Evolutionary conservation across 192 early-diverging fungal genomes (phyloP), one percentile per base, ranked within the genome.

Genomic region (Linnemannia hyalina): DNA sequence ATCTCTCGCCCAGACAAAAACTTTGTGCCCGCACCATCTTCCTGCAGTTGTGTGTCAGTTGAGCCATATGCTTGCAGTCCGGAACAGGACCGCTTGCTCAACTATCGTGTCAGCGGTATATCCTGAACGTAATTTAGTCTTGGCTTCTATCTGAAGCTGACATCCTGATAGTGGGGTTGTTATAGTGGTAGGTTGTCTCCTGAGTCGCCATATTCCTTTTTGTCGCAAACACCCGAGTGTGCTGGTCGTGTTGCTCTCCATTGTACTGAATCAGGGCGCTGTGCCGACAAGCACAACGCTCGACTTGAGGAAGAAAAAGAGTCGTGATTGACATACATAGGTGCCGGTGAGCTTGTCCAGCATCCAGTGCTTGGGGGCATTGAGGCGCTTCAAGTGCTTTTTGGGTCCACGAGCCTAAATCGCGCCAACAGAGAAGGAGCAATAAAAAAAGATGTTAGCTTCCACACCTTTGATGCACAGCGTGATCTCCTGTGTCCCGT

Each of bases 361-460:
- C 97, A 99, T 98, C 99, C 99, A 99, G 95, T 99, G 98, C 95
- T 97, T 97, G 92, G 99, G 99, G 68, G 99, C 97, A 88, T 91
- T 92, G 82, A 99, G 95, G 85, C 99, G 97, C 97, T 99, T 99
- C 95, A 99, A 93, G 92, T 99, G 99, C 95, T 99, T 99, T 94
- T 97, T 98, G 77, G 97, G 97, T 91, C 99, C 99, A 87, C 99
- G 97, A 91, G 94, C 94, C 97, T 92, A 89, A 52, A 65, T 65
- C 60, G 11, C 60, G 60, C 60, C 54, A 55, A 35, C 23, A 26
- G 57, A 63, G 29, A 32, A 29, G 2, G 29, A 15, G 7, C 10
- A 32, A 15, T 15, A 15, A 32, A 65, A n/a, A 32, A n/a, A 32
- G 60, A 65, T 65, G 60, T 65, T 65, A 65, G 60, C 60, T 13